A percentile compares a stretch with the other conserved stretches of the same genome.
phyloP scores from a whole-genome alignment of 345 rosid genomes.

The Salix suchowensis region DNA sequence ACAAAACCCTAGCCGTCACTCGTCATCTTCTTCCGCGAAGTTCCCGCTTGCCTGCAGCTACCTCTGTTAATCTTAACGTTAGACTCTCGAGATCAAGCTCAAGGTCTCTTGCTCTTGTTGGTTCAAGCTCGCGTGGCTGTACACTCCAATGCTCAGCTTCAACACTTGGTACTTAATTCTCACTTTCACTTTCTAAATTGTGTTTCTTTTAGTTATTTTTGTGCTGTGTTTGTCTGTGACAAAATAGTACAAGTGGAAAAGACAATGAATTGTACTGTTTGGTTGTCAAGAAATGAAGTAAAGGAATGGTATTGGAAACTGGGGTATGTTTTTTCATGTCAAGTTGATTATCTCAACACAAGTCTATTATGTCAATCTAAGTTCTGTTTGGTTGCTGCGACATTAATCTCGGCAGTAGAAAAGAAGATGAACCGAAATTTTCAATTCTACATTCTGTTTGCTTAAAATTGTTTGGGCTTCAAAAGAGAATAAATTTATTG shows the following conservation, averaged over 20 bases:
- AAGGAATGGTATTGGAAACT: not conserved
- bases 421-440: not conserved
- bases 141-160: slow-evolving; percentile 41
- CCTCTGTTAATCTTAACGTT: slow-evolving; percentile 20
- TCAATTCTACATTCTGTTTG: not conserved
- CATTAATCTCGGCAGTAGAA: not conserved
- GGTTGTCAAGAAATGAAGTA: not conserved
- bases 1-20: slow-evolving; percentile 39
- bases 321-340: not conserved
- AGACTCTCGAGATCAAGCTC: slow-evolving; percentile 28
- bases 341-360: not conserved
- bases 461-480: not conserved
- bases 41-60: slow-evolving; percentile 10
- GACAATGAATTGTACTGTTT: not conserved
- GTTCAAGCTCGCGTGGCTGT: slow-evolving; percentile 24
- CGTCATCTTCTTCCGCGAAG: slow-evolving; percentile 22
- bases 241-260: not conserved
- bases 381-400: slow-evolving; percentile 1
- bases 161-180: slow-evolving; percentile 32
- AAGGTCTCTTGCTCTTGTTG: slow-evolving; percentile 9
- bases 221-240: not conserved
- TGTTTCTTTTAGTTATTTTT: not conserved
- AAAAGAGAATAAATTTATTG: not conserved
- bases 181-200: not conserved
- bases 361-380: not conserved